Percentiles rank a stretch among this genome's conserved stretches.
Evolutionary conservation across 1,139 yeast genomes (phyloP).

Genomic region (Trichomonascaceae sp.): DNA sequence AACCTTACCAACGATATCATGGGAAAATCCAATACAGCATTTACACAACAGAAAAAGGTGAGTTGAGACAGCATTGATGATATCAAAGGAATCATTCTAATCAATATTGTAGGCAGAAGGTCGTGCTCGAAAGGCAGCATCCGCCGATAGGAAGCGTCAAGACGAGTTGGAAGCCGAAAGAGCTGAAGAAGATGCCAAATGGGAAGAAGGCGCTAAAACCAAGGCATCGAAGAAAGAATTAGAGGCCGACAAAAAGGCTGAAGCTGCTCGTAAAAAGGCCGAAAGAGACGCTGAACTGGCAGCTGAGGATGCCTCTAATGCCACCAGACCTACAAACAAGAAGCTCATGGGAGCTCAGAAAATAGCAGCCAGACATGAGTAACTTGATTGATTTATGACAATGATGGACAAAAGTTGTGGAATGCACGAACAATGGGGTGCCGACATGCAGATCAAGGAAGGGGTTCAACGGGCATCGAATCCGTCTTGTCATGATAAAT

Average conservation of each 20-base stretch:
- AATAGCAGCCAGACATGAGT: slow-evolving; percentile 53
- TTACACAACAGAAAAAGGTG: slow-evolving; percentile 52
- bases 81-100: background rate
- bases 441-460: background rate
- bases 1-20: slow-evolving; percentile 26
- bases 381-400: slow-evolving; percentile 29
- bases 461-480: background rate
- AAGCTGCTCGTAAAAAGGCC: slow-evolving; percentile 37
- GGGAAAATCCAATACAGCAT: slow-evolving; percentile 50
- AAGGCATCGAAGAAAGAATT: slow-evolving; percentile 63
- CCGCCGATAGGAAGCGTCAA: slow-evolving; percentile 54
- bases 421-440: background rate
- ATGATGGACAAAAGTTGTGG: background rate
- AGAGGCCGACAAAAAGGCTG: slow-evolving; percentile 36
- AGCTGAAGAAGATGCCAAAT: slow-evolving; percentile 54
- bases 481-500: slow-evolving; percentile 34
- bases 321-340: slow-evolving; percentile 48
- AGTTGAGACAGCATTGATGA: slow-evolving; percentile 5
- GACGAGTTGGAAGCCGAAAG: slow-evolving; percentile 45
- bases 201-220: slow-evolving; percentile 72
- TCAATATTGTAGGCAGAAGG: slow-evolving; percentile 48
- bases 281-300: slow-evolving; percentile 39
- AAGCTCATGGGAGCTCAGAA: slow-evolving; percentile 70
- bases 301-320: slow-evolving; percentile 53
- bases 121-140: slow-evolving; percentile 64